Evolutionary conservation across 805 yeast species (phyloP), one percentile per base, ranked within the genome.

Genomic region (Suhomyces vadensis): DNA sequence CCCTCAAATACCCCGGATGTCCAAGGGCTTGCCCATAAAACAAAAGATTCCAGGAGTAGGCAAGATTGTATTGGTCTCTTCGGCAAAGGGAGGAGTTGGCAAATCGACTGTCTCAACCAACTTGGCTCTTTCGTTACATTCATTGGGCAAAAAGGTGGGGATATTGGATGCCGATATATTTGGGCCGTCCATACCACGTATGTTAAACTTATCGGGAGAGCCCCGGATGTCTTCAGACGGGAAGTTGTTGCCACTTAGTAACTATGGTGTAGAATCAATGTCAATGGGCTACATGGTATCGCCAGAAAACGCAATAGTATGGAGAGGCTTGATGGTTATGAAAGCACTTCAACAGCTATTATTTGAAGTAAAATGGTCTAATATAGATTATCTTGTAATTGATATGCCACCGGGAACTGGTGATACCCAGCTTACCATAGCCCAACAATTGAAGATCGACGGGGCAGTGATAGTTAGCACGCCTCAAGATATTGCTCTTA

Each of bases 381-480:
- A 61, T 4, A 58, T 87, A 35, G 95, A 88, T 57, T 74, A 81
- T 17, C 66, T 88, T 38, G 83, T 88, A 1, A 69, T 88, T 8
- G 96, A 88, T 54, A 77, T 88, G 86, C 96, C 96, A 0, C 96
- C 96, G 0, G 96, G 96, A 2, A 88, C 96, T 0, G 96, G 96
- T 14, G 96, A 88, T 58, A 83, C 87, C 0, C 96, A 88, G 56
- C 70, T 88, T 43, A 85, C 95, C 0, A 71, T 88, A n/a, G 82
- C 89, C 21, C 96, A 88, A 61, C 85, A 82, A 54, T 60, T 85
- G n/a, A 74, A 75, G 37, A 78, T 88, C 0, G 85, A 82, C 53
- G 96, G 95, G 0, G 88, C 95, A 0, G 76, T 88, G 1, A 79
- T 88, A 29, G 95, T 88, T 1, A 81, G 90, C 0, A 88, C 96